Evolutionary conservation across 1,284 basidiomycete genomes (phyloP).

Genomic region (Prillingera fragicola): DNA sequence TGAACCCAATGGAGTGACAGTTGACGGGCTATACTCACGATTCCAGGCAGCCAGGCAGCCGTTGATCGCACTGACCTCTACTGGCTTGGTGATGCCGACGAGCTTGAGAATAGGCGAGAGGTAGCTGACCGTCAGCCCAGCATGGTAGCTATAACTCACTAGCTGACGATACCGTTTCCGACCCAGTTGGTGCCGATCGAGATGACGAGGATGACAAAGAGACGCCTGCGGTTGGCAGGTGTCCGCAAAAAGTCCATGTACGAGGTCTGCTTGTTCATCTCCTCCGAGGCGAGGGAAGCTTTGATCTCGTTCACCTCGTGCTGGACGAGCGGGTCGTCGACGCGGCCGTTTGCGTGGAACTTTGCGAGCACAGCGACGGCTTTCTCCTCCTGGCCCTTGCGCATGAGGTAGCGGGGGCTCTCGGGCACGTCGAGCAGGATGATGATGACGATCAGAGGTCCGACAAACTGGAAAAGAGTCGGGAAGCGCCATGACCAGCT

Average conservation of each 20-base stretch:
- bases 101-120: slow-evolving; percentile 29
- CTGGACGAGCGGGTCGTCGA: slow-evolving; percentile 10
- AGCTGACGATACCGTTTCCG: slow-evolving; percentile 31
- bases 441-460: slow-evolving; percentile 7
- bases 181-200: slow-evolving; percentile 24
- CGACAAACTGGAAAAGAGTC: slow-evolving; percentile 9
- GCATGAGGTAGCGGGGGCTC: slow-evolving; percentile 12
- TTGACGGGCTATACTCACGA: slow-evolving; percentile 4
- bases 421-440: slow-evolving; percentile 5
- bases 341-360: slow-evolving; percentile 13
- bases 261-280: slow-evolving; percentile 10
- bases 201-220: slow-evolving; percentile 26
- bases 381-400: slow-evolving; percentile 7
- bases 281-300: slow-evolving; percentile 23
- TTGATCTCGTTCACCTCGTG: slow-evolving; percentile 28
- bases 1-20: no score
- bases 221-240: slow-evolving; percentile 30
- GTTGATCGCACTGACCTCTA: slow-evolving; percentile 28
- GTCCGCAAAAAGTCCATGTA: slow-evolving; percentile 36
- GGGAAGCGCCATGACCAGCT: slow-evolving; percentile 25
- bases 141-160: slow-evolving; percentile 16
- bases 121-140: slow-evolving; percentile 16
- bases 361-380: slow-evolving; percentile 16
- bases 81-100: slow-evolving; percentile 30
- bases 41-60: slow-evolving; percentile 26